Evolutionary conservation across 2,329 filamentous ascomycete genomes (phyloP).

Genomic region (Colletotrichum incanum): DNA sequence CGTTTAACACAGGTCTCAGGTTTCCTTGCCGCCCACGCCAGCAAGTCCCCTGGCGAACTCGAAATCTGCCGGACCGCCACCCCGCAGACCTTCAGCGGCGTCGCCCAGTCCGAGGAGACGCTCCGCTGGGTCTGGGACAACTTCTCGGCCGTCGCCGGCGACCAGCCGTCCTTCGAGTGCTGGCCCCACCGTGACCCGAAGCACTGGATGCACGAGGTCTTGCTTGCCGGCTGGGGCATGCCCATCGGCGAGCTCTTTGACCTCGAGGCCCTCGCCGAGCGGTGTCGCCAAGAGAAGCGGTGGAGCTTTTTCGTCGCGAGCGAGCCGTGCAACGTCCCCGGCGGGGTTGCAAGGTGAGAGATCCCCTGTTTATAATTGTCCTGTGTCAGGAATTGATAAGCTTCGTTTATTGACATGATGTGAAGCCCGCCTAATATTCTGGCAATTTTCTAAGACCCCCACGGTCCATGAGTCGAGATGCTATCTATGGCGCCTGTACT

Average conservation of each 20-base stretch:
- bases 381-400: not conserved
- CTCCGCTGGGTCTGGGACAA: conserved; percentile 73
- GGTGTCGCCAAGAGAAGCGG: conserved; percentile 52
- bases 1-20: conserved; percentile 21
- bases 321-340: conserved; percentile 54
- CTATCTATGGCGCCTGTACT: not conserved
- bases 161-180: conserved; percentile 68
- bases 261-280: conserved; percentile 54
- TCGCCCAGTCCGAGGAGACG: conserved; percentile 63
- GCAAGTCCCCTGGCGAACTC: conserved; percentile 32
- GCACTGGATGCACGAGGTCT: conserved; percentile 58
- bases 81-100: conserved; percentile 52
- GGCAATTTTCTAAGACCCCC: conserved; percentile 53
- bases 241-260: conserved; percentile 61
- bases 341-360: conserved; percentile 46
- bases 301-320: conserved; percentile 59
- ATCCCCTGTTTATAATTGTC: not conserved
- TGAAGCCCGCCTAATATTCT: conserved; percentile 54
- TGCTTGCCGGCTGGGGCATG: conserved; percentile 59
- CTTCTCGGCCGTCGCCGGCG: conserved; percentile 71
- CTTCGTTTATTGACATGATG: conserved; percentile 4
- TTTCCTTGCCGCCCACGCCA: conserved; percentile 40
- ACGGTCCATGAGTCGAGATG: not conserved
- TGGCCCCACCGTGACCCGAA: conserved; percentile 57
- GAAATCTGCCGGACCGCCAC: conserved; percentile 17